Base-by-base conservation (phyloP, 257 asterid species). In the Echites panduratus region DNA sequence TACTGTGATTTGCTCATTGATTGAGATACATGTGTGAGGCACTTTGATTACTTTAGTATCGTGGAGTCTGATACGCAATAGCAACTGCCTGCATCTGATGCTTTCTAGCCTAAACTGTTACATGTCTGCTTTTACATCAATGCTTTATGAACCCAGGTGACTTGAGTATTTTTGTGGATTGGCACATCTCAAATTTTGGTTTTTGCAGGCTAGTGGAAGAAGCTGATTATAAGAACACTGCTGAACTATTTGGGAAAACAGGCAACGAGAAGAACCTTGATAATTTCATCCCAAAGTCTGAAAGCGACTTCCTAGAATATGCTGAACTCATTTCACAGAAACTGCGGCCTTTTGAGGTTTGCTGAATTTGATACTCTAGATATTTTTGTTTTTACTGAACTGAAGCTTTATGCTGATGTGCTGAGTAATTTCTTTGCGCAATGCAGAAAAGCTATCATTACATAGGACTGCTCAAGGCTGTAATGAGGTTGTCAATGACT, bases 381-480 rank as follows among this genome's bases (percentile, higher is more conserved):
- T 54, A 47, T 57, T 59, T 1, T 78, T 7, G 66, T 56, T 52
- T 62, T 20, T 48, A 17, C 20, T 17, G 26, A n/a, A 27, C 48
- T 76, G 13, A 26, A 35, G 41, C 63, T 57, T 27, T 45, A 58
- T 29, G 56, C 19, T 79, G 73, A 81, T 16, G 22, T 19, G 5
- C n/a, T 48, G 20, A 14, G 38, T 47, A 16, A 54, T 53, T 64
- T 71, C 59, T 70, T 41, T 76, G 57, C 32, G 32, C 58, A 65
- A 38, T 65, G 17, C 96, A 95, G 99, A 95, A 92, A 89, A 95
- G 98, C 84, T 95, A 76, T 80, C 97, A 92, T 80, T 95, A 92
- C 52, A 87, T 90, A 68, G 94, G 89, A 72, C 75, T 95, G 82
- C 89, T 95, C 52, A 95, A 92, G 84, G 81, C 87, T 68, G 91